phyloP scores from a whole-genome alignment of 2,329 filamentous ascomycete species.

The Davidsoniella virescens region DNA sequence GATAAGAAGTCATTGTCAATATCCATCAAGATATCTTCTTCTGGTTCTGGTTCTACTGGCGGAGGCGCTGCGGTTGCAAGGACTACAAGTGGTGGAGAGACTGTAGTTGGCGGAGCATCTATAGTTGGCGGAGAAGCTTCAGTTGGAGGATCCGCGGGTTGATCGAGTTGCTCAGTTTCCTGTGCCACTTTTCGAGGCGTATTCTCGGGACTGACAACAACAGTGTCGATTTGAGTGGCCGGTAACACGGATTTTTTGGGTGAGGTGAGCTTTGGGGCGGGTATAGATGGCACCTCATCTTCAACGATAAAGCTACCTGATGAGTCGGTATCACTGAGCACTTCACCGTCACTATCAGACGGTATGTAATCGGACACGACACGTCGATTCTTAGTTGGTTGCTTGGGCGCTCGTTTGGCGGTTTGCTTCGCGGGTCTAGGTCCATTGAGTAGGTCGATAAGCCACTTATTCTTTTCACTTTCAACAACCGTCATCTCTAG shows the following conservation, averaged over 20 bases:
- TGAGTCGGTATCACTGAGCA: conserved; percentile 35
- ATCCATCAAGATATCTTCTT: no score
- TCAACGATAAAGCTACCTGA: conserved; percentile 34
- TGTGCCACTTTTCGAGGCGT: no score
- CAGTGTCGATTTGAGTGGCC: background rate
- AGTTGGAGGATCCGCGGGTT: no score
- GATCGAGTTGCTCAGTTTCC: no score
- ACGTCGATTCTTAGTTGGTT: conserved; percentile 10
- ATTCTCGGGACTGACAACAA: no score
- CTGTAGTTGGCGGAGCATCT: background rate
- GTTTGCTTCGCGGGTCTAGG: conserved; percentile 14
- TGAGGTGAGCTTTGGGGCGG: no score
- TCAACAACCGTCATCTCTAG: conserved; percentile 52
- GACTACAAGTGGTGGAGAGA: background rate
- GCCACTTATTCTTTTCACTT: conserved; percentile 36
- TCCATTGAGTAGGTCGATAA: conserved; percentile 29
- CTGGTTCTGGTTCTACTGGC: background rate
- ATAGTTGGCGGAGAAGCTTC: no score
- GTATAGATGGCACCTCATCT: conserved; percentile 15
- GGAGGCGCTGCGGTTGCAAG: background rate
- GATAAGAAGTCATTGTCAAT: no score
- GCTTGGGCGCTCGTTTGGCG: background rate
- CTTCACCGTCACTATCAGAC: conserved; percentile 29
- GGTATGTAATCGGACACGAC: conserved; percentile 4
- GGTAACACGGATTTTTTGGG: background rate